Percentiles rank a stretch among this genome's conserved stretches.
Conservation (phyloP, 2,329 filamentous ascomycete species). For the Fusarium sp. region DNA sequence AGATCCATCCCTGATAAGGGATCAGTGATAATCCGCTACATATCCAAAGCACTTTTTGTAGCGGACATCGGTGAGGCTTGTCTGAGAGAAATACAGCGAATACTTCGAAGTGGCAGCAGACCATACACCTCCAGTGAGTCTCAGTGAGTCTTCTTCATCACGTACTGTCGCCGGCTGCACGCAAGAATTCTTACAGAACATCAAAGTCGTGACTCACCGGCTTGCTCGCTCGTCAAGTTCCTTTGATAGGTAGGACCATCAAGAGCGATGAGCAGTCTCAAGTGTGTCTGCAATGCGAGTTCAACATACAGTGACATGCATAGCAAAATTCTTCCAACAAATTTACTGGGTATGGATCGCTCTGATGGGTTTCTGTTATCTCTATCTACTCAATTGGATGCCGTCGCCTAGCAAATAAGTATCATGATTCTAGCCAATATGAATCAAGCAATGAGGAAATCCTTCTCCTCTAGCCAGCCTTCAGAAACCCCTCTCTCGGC, state of each 20-base stretch:
- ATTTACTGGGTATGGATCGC: not conserved
- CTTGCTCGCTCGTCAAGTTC: not conserved
- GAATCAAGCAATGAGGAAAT: slow-evolving; percentile 3
- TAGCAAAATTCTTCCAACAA: not conserved
- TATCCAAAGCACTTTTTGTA: no score
- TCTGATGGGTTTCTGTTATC: not conserved
- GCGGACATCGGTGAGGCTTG: not conserved
- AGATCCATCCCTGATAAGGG: not conserved
- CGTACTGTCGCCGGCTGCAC: not conserved
- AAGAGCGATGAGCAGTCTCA: not conserved
- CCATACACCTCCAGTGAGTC: not conserved
- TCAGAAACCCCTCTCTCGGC: not conserved
- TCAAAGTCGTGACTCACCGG: not conserved
- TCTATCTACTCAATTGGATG: not conserved
- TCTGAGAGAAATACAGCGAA: not conserved
- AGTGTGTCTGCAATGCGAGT: not conserved
- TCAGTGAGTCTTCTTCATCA: not conserved
- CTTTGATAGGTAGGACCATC: not conserved
- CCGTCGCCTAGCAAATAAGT: not conserved
- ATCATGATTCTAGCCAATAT: not conserved
- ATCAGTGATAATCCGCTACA: not conserved
- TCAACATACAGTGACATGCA: not conserved
- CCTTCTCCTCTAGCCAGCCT: slow-evolving; percentile 10
- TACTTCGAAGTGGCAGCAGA: not conserved
- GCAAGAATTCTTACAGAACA: not conserved